phyloP scores from a whole-genome alignment of 768 basidiomycete species.

The Boletus sp. region DNA sequence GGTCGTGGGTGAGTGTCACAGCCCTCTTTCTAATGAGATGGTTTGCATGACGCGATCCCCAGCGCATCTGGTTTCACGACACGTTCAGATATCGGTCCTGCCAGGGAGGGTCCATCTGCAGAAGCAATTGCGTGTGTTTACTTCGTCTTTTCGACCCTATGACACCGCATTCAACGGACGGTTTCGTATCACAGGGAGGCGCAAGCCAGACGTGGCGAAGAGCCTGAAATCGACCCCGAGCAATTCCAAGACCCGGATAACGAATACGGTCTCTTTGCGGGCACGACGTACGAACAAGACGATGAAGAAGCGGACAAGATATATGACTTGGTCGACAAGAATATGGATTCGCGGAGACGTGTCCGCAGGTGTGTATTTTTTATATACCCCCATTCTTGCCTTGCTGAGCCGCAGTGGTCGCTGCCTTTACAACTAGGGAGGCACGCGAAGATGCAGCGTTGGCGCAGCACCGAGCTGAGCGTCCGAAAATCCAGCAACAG shows the following conservation, averaged over 20 bases:
- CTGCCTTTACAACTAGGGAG: slow-evolving; percentile 45
- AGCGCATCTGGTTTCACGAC: slow-evolving; percentile 98
- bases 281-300: slow-evolving; percentile 93
- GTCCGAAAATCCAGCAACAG: slow-evolving; percentile 93
- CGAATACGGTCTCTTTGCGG: slow-evolving; percentile 93
- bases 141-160: neutral
- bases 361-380: slow-evolving; percentile 64
- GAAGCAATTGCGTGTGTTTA: slow-evolving; percentile 78
- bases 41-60: slow-evolving; percentile 6
- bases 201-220: slow-evolving; percentile 82
- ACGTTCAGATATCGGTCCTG: slow-evolving; percentile 97
- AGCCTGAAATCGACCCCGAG: slow-evolving; percentile 82
- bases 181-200: slow-evolving; percentile 63
- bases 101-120: slow-evolving; percentile 90
- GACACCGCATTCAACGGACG: neutral
- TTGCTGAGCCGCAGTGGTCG: neutral
- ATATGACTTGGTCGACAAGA: slow-evolving; percentile 86
- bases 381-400: slow-evolving; percentile 4
- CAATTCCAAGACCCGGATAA: slow-evolving; percentile 97
- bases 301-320: slow-evolving; percentile 97
- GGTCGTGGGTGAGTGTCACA: slow-evolving; percentile 76
- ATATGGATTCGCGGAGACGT: slow-evolving; percentile 84
- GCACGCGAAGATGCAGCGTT: slow-evolving; percentile 71
- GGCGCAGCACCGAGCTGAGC: slow-evolving; percentile 75
- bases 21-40: neutral